phyloP scores from a whole-genome alignment of 2,329 filamentous ascomycete species.

The Penicillium hesseltinei region DNA sequence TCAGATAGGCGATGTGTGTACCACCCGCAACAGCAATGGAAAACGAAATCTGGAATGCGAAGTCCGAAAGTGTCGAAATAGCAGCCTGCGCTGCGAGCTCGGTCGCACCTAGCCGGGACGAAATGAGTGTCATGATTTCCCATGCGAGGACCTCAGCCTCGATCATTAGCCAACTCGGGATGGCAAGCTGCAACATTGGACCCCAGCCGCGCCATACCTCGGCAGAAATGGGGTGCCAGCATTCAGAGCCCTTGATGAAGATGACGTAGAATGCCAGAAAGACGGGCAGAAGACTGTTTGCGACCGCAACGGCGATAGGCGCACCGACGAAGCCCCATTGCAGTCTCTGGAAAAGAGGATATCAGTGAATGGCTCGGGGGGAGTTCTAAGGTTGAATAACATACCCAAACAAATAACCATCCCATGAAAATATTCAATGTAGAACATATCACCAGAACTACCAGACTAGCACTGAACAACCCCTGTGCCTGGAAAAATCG shows the following conservation, averaged over 20 bases:
- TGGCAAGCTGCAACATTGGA: constrained; percentile 76
- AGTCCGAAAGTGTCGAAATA: constrained; percentile 68
- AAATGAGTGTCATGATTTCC: constrained; percentile 75
- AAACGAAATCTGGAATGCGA: constrained; percentile 86
- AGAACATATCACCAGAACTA: constrained; percentile 74
- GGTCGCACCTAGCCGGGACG: constrained; percentile 71
- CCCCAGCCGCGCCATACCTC: constrained; percentile 69
- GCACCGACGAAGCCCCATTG: constrained; percentile 70
- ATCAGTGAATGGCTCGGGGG: not conserved
- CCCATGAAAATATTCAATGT: constrained; percentile 75
- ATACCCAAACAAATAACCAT: constrained; percentile 71
- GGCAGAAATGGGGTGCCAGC: constrained; percentile 71
- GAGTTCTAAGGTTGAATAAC: constrained; percentile 6
- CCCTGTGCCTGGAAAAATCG: constrained; percentile 83
- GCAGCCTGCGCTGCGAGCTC: constrained; percentile 82
- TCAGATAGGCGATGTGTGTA: constrained; percentile 85
- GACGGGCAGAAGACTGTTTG: constrained; percentile 67
- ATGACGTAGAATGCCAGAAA: constrained; percentile 68
- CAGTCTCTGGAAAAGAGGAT: constrained; percentile 35
- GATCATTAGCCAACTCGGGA: constrained; percentile 86
- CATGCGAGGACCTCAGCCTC: constrained; percentile 87
- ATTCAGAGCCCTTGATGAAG: constrained; percentile 66
- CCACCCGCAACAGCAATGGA: constrained; percentile 79
- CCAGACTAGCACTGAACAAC: constrained; percentile 72
- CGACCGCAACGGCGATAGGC: constrained; percentile 69